A percentile compares a stretch with the other conserved stretches of the same genome.
Conservation (phyloP, 2,329 filamentous ascomycete species). For the Stagonosporopsis vannaccii region DNA sequence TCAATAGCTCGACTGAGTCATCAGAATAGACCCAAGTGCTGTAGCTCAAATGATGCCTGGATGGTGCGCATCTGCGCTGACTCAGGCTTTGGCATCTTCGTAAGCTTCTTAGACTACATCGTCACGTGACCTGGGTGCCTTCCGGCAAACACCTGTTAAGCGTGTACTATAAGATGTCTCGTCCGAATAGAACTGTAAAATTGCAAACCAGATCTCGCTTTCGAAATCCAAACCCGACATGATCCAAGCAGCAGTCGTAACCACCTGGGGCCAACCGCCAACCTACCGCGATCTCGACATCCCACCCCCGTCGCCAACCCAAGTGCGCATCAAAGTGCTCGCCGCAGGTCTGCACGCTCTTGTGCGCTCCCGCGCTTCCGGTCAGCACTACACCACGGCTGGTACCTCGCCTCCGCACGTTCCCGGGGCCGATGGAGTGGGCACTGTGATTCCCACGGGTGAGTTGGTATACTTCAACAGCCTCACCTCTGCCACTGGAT, state of each 20-base stretch:
- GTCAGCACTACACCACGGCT: constrained; percentile 63
- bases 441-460: constrained; percentile 54
- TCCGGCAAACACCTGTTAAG: no score
- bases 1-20: no score
- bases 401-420: constrained; percentile 59
- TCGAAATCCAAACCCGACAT: constrained; percentile 5
- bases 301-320: constrained; percentile 46
- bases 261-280: constrained; percentile 50
- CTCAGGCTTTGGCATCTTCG: no score
- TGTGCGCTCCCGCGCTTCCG: constrained; percentile 61
- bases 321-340: constrained; percentile 61
- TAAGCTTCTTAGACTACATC: no score
- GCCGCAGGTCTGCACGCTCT: constrained; percentile 62
- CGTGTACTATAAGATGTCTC: no score
- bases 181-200: no score
- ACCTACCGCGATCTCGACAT: constrained; percentile 46
- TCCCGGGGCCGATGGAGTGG: constrained; percentile 63
- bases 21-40: no score
- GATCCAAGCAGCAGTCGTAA: constrained; percentile 54
- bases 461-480: constrained; percentile 59
- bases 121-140: no score
- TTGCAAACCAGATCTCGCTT: no score
- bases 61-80: no score
- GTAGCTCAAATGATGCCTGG: no score
- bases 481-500: constrained; percentile 51